Conservation (phyloP, 805 yeast species). For the Ogataea angusta region DNA sequence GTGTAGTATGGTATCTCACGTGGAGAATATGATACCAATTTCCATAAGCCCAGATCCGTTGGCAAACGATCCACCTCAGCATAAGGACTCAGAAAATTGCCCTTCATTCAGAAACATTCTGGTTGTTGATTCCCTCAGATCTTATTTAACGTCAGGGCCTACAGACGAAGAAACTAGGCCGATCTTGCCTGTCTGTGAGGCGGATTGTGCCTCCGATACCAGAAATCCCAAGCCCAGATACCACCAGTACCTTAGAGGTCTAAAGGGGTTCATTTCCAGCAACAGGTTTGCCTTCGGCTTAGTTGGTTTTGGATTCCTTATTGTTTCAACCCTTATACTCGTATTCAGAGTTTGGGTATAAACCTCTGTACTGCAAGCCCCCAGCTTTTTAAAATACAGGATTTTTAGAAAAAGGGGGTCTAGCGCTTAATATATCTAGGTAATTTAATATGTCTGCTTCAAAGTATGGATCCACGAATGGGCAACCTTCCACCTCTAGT, state of each 20-base stretch:
- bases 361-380: too few relatives aligned
- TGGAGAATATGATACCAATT: constrained; percentile 10
- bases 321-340: too few relatives aligned
- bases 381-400: background rate
- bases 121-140: constrained; percentile 14
- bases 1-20: constrained; percentile 11
- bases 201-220: constrained; percentile 1
- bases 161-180: constrained; percentile 14
- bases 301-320: too few relatives aligned
- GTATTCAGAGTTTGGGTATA: too few relatives aligned
- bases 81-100: constrained; percentile 3
- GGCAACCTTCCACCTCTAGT: background rate
- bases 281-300: too few relatives aligned
- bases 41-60: constrained; percentile 4
- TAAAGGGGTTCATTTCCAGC: too few relatives aligned
- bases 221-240: background rate
- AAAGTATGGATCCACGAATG: constrained; percentile 4
- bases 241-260: too few relatives aligned
- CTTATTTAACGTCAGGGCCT: constrained; percentile 13
- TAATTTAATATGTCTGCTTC: constrained; percentile 1
- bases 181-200: constrained; percentile 12
- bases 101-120: constrained; percentile 11
- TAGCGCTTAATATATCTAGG: constrained; percentile 6
- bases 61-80: background rate
- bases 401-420: background rate